These are phyloP conservation scores for Sechiopsis laciniata DNA, from an alignment of 306 rosid species.

Conservation along the genomic window DNA sequence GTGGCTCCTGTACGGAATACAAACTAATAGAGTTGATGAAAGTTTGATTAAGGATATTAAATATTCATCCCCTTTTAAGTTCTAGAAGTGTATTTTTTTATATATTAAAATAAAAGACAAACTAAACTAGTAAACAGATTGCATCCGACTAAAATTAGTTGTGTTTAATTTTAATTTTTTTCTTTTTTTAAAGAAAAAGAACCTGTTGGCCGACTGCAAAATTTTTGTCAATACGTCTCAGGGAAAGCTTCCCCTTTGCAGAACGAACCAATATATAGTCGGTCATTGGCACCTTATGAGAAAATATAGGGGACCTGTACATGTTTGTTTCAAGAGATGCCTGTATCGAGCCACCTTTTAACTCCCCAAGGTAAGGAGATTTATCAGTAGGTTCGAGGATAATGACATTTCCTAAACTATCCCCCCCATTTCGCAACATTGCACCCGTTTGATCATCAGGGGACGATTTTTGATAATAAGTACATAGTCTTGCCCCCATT, in stretches of 20 bases:
- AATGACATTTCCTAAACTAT: conserved; percentile 72
- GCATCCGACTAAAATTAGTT: not conserved
- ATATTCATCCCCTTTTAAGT: not conserved
- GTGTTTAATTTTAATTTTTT: too few species aligned
- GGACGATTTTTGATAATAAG: conserved; percentile 77
- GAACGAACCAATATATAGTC: conserved; percentile 92
- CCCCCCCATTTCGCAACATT: conserved; percentile 51
- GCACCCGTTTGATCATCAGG: conserved; percentile 83
- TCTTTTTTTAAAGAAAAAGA: not conserved
- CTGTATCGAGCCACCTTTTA: conserved; percentile 72
- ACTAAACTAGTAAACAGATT: not conserved
- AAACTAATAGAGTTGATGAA: conserved; percentile 1
- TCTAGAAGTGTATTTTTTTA: not conserved
- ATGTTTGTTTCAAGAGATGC: conserved; percentile 92
- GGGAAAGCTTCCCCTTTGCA: conserved; percentile 80
- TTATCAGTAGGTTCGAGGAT: conserved; percentile 86
- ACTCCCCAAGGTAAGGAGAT: conserved; percentile 92
- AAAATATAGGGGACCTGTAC: conserved; percentile 89
- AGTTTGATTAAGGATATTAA: not conserved
- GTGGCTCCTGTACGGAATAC: conserved; percentile 72
- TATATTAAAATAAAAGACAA: not conserved
- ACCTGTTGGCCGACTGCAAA: conserved; percentile 96
- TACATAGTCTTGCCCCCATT: conserved; percentile 94
- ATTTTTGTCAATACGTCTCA: conserved; percentile 81
- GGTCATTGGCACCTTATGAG: conserved; percentile 76